Evolutionary conservation across 1,284 basidiomycete species (phyloP).

Genomic region (Trametes polyzona): DNA sequence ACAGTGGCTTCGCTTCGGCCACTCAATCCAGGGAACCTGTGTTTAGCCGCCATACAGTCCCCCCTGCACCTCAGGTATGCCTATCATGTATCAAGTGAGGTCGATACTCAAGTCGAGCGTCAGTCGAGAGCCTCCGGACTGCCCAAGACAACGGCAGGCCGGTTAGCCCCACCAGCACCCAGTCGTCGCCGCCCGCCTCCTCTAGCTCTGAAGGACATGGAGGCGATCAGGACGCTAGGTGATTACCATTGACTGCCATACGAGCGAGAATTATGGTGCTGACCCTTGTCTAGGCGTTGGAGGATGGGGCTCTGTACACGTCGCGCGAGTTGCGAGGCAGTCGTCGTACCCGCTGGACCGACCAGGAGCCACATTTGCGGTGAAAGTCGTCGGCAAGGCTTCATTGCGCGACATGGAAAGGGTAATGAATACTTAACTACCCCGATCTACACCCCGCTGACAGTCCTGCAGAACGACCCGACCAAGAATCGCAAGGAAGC

Average conservation of each 20-base stretch:
- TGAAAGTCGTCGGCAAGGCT: slow-evolving; percentile 47
- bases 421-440: slow-evolving; percentile 21
- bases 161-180: neutral
- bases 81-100: neutral
- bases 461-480: slow-evolving; percentile 7
- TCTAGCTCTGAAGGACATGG: slow-evolving; percentile 10
- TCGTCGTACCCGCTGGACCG: slow-evolving; percentile 34
- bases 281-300: slow-evolving; percentile 8
- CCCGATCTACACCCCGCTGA: neutral
- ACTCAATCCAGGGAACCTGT: neutral
- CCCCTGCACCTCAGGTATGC: neutral
- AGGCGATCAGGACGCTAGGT: slow-evolving; percentile 15
- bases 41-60: neutral
- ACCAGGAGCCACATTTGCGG: slow-evolving; percentile 39
- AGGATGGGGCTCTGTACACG: slow-evolving; percentile 37
- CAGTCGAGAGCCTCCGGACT: too few relatives aligned
- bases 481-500: neutral
- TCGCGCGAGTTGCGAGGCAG: slow-evolving; percentile 39
- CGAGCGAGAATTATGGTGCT: neutral
- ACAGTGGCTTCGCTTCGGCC: slow-evolving; percentile 12
- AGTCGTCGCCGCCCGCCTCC: neutral
- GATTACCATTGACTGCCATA: neutral
- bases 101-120: too few relatives aligned
- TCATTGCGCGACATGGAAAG: slow-evolving; percentile 33
- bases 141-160: too few relatives aligned